Conservation (phyloP, 202 grass and related monocot genomes). For the Bolboschoenoplectus hybrid region DNA sequence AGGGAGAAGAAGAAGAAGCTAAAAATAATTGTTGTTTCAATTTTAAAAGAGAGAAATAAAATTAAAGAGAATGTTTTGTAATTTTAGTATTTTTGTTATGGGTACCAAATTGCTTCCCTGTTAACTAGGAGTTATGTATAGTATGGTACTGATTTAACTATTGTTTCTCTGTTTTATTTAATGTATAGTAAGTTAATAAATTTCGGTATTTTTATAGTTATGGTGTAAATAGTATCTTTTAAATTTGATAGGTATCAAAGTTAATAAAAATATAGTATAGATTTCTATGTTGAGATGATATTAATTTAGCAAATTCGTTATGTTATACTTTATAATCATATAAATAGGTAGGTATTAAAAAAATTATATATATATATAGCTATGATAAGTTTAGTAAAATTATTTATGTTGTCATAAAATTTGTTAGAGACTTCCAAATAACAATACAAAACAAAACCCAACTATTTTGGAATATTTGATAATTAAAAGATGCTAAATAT, state of each 20-base stretch:
- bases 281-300: background rate
- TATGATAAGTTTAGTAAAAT: background rate
- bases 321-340: background rate
- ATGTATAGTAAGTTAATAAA: background rate
- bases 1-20: background rate
- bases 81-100: background rate
- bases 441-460: background rate
- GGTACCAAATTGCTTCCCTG: background rate
- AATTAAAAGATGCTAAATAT: background rate
- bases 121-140: background rate
- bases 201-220: background rate
- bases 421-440: background rate
- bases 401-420: background rate
- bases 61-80: background rate
- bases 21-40: conserved; percentile 32
- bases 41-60: background rate
- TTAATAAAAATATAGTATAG: background rate
- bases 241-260: background rate
- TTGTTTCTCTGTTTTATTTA: background rate
- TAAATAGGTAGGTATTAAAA: background rate
- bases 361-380: background rate
- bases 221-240: background rate
- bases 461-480: background rate
- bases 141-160: background rate
- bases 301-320: background rate